A percentile compares a stretch with the other conserved stretches of the same genome.
Evolutionary conservation across 306 rosid genomes (phyloP).

Genomic region (Rosa lucieae): DNA sequence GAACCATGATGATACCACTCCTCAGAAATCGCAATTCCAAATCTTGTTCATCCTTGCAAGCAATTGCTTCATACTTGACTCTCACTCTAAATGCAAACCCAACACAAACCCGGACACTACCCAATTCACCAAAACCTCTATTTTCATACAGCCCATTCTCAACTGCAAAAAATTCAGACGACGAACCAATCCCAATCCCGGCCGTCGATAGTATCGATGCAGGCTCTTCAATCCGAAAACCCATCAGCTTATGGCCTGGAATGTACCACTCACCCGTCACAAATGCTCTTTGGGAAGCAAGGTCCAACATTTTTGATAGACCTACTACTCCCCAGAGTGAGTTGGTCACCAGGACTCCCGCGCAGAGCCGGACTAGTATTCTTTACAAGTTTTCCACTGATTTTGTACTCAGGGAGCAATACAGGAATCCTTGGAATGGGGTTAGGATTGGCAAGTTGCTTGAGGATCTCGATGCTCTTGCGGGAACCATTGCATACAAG

Average conservation of each 20-base stretch:
- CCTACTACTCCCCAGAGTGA: slow-evolving; percentile 23
- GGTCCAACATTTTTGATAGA: slow-evolving; percentile 52
- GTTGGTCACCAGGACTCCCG: slow-evolving; percentile 43
- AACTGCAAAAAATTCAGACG: not conserved
- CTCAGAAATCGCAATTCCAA: slow-evolving; percentile 8
- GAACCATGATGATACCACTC: not conserved
- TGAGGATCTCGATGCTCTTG: slow-evolving; percentile 89
- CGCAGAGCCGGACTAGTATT: slow-evolving; percentile 57
- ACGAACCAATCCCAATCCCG: slow-evolving; percentile 3
- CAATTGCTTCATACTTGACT: not conserved
- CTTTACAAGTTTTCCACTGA: slow-evolving; percentile 71
- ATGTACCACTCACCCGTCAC: slow-evolving; percentile 76
- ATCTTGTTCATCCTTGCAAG: not conserved
- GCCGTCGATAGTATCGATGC: slow-evolving; percentile 49
- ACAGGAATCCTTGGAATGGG: slow-evolving; percentile 79
- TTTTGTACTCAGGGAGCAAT: slow-evolving; percentile 67
- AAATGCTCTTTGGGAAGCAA: slow-evolving; percentile 86
- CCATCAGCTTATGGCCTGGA: slow-evolving; percentile 69
- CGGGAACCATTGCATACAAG: slow-evolving; percentile 85
- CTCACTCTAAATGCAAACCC: not conserved
- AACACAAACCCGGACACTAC: not conserved
- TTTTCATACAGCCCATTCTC: slow-evolving; percentile 2
- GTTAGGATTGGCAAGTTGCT: slow-evolving; percentile 75
- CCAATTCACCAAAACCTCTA: not conserved
- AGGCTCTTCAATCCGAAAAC: slow-evolving; percentile 65